Conservation (phyloP, 2,329 filamentous ascomycete genomes). For the Fusarium hainanense region DNA sequence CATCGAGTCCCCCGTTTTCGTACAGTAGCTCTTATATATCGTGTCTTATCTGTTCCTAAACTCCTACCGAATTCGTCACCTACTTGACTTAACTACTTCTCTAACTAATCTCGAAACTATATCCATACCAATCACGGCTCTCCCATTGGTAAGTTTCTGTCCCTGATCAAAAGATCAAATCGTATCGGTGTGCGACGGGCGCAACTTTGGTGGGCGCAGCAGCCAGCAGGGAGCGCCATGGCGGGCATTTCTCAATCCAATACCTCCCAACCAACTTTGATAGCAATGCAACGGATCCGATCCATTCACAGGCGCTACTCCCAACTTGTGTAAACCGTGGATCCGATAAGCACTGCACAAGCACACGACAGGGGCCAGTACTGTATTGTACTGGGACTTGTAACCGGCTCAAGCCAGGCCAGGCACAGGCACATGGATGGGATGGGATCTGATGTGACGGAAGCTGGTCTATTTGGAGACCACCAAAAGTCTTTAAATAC, state of each 20-base stretch:
- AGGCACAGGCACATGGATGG: slow-evolving; percentile 21
- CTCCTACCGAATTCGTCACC: slow-evolving; percentile 4
- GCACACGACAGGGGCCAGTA: slow-evolving; percentile 5
- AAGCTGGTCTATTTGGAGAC: slow-evolving; percentile 14
- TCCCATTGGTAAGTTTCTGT: slow-evolving; percentile 45
- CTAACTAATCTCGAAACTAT: slow-evolving; percentile 13
- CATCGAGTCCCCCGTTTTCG: not conserved
- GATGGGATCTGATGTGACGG: slow-evolving; percentile 15
- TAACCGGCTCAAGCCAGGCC: slow-evolving; percentile 5
- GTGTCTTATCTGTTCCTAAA: slow-evolving; percentile 3
- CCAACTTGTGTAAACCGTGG: slow-evolving; percentile 32
- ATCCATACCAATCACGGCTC: slow-evolving; percentile 38
- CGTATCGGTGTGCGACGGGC: slow-evolving; percentile 43
- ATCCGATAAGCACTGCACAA: slow-evolving; percentile 34
- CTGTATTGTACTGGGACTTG: slow-evolving; percentile 1
- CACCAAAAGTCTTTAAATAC: slow-evolving; percentile 33
- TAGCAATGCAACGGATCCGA: slow-evolving; percentile 30
- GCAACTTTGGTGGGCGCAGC: slow-evolving; percentile 37
- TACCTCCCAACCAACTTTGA: slow-evolving; percentile 33
- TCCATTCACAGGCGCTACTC: slow-evolving; percentile 20
- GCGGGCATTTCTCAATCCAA: slow-evolving; percentile 18
- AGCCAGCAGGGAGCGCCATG: slow-evolving; percentile 32
- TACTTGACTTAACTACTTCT: not conserved
- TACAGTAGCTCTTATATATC: slow-evolving; percentile 7
- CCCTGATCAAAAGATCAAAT: slow-evolving; percentile 32